Conservation (phyloP, 257 asterid genomes). For the Nicotiana obtusifolia region DNA sequence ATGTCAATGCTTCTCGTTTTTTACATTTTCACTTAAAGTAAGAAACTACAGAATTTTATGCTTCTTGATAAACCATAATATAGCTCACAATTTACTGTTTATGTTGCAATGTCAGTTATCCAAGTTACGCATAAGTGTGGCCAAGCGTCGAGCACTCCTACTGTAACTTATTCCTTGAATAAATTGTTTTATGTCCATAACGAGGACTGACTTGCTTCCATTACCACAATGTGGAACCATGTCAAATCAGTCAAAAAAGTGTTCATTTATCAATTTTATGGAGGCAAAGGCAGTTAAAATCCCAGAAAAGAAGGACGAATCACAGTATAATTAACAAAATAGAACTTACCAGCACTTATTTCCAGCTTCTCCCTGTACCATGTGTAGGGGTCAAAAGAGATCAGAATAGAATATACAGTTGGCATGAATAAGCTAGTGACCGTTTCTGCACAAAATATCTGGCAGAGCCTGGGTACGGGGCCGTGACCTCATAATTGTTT, state of each 20-base stretch:
- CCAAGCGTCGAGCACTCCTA: background rate
- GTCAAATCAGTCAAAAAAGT: background rate
- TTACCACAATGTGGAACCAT: background rate
- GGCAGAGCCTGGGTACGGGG: constrained; percentile 86
- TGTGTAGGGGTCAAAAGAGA: constrained; percentile 32
- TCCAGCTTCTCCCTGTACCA: constrained; percentile 29
- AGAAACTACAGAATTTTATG: background rate
- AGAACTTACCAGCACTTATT: constrained; percentile 49
- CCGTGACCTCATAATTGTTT: constrained; percentile 74
- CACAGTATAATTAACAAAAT: background rate
- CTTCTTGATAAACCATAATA: background rate
- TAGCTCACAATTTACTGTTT: background rate
- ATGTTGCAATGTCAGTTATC: background rate
- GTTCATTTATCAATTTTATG: background rate
- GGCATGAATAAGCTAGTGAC: constrained; percentile 46
- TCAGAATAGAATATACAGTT: constrained; percentile 38
- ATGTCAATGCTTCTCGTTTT: background rate
- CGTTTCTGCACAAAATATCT: constrained; percentile 55
- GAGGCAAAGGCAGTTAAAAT: background rate
- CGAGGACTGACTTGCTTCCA: background rate
- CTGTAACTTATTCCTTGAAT: background rate
- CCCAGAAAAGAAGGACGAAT: background rate
- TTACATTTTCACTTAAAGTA: background rate
- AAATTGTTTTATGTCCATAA: background rate
- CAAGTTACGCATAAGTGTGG: background rate